These are phyloP conservation scores for Leptographium flavum DNA, from an alignment of 2,329 filamentous ascomycete genomes.

Conservation along the genomic window DNA sequence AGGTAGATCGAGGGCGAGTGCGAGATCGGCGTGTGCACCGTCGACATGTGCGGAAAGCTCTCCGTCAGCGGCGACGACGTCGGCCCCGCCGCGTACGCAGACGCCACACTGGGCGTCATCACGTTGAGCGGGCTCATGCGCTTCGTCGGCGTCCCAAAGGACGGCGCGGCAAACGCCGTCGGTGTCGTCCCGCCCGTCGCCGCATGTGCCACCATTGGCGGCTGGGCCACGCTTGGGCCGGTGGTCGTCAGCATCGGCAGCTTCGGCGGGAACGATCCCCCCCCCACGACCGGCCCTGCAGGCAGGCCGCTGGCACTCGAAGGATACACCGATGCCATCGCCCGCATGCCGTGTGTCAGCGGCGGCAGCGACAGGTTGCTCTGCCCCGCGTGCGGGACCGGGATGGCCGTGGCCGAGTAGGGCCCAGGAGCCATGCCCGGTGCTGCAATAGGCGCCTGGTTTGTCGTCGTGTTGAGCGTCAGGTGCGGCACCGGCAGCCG, in stretches of 20 bases:
- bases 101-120: slow-evolving; percentile 21
- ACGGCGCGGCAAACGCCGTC: slow-evolving; percentile 8
- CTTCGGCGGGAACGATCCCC: neutral
- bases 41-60: slow-evolving; percentile 31
- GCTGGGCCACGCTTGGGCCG: neutral
- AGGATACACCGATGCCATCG: slow-evolving; percentile 67
- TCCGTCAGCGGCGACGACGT: slow-evolving; percentile 58
- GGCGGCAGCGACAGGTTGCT: slow-evolving; percentile 42
- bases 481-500: slow-evolving; percentile 59
- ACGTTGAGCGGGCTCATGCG: slow-evolving; percentile 36
- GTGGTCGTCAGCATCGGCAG: slow-evolving; percentile 1
- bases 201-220: neutral
- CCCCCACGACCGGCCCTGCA: slow-evolving; percentile 14
- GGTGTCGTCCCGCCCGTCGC: slow-evolving; percentile 4
- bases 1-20: slow-evolving; percentile 81
- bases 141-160: slow-evolving; percentile 37
- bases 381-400: neutral
- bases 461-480: slow-evolving; percentile 41
- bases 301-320: slow-evolving; percentile 29
- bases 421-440: slow-evolving; percentile 3
- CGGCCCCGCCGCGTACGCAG: slow-evolving; percentile 40
- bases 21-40: slow-evolving; percentile 49
- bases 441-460: neutral
- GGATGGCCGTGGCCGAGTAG: slow-evolving; percentile 4
- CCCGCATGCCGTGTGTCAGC: slow-evolving; percentile 44